Conservation (phyloP, 2,329 filamentous ascomycete genomes). For the Penicillium verrucosum region DNA sequence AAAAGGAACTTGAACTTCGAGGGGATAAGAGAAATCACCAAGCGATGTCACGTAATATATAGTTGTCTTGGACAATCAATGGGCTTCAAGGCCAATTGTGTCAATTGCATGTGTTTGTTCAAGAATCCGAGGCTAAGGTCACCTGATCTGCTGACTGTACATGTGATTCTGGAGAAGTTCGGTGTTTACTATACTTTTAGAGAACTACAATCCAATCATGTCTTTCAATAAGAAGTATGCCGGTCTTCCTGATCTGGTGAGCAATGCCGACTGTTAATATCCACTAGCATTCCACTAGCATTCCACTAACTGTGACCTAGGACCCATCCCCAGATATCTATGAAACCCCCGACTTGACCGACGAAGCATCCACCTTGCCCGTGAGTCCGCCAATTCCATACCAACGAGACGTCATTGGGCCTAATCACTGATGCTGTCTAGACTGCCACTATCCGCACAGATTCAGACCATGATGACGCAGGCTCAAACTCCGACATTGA, state of each 20-base stretch:
- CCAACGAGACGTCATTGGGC: background rate
- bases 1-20: background rate
- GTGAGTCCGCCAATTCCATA: slow-evolving; percentile 50
- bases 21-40: background rate
- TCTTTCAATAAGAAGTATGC: slow-evolving; percentile 78
- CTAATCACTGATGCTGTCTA: slow-evolving; percentile 49
- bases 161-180: slow-evolving; percentile 6
- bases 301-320: slow-evolving; percentile 44
- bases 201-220: slow-evolving; percentile 48
- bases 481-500: slow-evolving; percentile 61
- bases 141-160: slow-evolving; percentile 16
- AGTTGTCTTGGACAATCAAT: slow-evolving; percentile 1
- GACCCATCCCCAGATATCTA: slow-evolving; percentile 93
- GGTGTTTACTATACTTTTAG: slow-evolving; percentile 9
- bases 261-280: slow-evolving; percentile 9
- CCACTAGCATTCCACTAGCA: too few relatives aligned
- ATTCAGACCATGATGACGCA: slow-evolving; percentile 57
- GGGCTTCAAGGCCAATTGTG: background rate
- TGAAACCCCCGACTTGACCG: slow-evolving; percentile 88
- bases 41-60: slow-evolving; percentile 10
- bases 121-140: slow-evolving; percentile 18
- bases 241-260: slow-evolving; percentile 72
- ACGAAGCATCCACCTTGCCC: slow-evolving; percentile 81
- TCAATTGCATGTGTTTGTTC: slow-evolving; percentile 25
- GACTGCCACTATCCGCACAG: slow-evolving; percentile 55